Percentiles rank a stretch among this genome's conserved stretches.
These are phyloP conservation scores for Eleusine indica DNA, from an alignment of 176 grass and related monocot genomes.

Conservation along the genomic window DNA sequence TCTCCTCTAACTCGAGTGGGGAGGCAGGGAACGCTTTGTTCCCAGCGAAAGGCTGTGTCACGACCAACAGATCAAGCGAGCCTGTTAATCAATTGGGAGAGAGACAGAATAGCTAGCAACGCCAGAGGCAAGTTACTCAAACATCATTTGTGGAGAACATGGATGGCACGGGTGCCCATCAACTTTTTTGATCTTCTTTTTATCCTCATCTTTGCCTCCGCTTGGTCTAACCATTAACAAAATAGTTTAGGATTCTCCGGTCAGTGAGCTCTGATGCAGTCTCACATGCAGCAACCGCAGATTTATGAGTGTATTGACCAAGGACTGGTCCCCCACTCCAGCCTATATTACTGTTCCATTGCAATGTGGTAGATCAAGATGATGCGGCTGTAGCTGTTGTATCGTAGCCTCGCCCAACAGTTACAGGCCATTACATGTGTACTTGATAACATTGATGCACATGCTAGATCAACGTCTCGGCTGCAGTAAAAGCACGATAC, in stretches of 20 bases:
- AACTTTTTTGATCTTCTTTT: constrained; percentile 6
- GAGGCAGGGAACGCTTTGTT: constrained; percentile 20
- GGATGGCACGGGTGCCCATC: constrained; percentile 9
- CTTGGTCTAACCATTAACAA: constrained; percentile 13
- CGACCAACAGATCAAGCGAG: constrained; percentile 11
- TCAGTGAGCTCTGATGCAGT: constrained; percentile 37
- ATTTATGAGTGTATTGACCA: constrained; percentile 41
- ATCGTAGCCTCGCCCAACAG: neutral
- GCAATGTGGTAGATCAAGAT: constrained; percentile 8
- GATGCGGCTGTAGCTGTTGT: constrained; percentile 18
- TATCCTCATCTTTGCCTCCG: neutral
- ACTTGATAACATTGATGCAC: constrained; percentile 18
- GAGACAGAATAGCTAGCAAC: neutral
- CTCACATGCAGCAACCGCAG: constrained; percentile 44
- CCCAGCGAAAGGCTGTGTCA: neutral
- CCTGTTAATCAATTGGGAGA: constrained; percentile 5
- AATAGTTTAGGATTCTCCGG: constrained; percentile 17
- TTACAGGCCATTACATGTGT: neutral
- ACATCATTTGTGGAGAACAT: constrained; percentile 38
- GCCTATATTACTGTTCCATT: constrained; percentile 12
- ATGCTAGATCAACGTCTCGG: neutral
- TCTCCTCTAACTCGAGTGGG: neutral
- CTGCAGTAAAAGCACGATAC: constrained; percentile 3
- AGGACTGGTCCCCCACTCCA: constrained; percentile 17
- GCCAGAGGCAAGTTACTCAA: neutral